A percentile compares a stretch with the other conserved stretches of the same genome.
Evolutionary conservation across 352 stramenopile species (phyloP).

Genomic region (Globisporangium carolinianum): DNA sequence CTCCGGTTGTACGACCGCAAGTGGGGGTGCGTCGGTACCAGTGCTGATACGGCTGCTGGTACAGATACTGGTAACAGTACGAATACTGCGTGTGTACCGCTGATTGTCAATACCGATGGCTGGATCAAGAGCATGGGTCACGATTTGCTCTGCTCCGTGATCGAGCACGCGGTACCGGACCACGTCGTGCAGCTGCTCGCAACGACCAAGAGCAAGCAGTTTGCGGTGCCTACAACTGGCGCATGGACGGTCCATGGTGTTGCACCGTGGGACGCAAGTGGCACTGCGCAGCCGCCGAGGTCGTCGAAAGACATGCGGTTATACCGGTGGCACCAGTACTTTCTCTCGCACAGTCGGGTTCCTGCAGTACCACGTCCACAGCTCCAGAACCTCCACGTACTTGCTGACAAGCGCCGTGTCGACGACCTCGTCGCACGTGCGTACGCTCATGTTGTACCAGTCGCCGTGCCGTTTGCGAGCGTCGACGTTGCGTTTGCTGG

Average conservation of each 20-base stretch:
- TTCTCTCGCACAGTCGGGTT: conserved; percentile 29
- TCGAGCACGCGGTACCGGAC: conserved; percentile 73
- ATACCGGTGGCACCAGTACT: conserved; percentile 80
- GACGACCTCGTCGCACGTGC: conserved; percentile 43
- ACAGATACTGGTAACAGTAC: no score
- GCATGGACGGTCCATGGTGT: conserved; percentile 55
- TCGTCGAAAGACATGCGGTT: conserved; percentile 80
- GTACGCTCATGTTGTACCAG: conserved; percentile 37
- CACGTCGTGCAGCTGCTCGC: conserved; percentile 94
- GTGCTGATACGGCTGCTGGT: no score
- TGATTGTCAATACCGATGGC: conserved; percentile 96
- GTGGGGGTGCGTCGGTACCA: conserved; percentile 17
- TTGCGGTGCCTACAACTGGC: conserved; percentile 48
- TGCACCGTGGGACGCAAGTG: conserved; percentile 58
- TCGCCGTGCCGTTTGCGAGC: conserved; percentile 49
- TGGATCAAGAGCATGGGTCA: conserved; percentile 97
- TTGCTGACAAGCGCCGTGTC: conserved; percentile 61
- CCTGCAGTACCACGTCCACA: conserved; percentile 24
- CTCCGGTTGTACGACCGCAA: conserved; percentile 57
- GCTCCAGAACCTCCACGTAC: conserved; percentile 65
- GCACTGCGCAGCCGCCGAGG: conserved; percentile 48
- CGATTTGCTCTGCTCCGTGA: conserved; percentile 90
- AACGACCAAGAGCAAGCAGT: conserved; percentile 84
- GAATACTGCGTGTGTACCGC: conserved; percentile 37
- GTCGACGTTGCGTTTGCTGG: conserved; percentile 56